Evolutionary conservation across 768 basidiomycete species (phyloP), one percentile per base, ranked within the genome.

Genomic region (Kwoniella bestiolae): DNA sequence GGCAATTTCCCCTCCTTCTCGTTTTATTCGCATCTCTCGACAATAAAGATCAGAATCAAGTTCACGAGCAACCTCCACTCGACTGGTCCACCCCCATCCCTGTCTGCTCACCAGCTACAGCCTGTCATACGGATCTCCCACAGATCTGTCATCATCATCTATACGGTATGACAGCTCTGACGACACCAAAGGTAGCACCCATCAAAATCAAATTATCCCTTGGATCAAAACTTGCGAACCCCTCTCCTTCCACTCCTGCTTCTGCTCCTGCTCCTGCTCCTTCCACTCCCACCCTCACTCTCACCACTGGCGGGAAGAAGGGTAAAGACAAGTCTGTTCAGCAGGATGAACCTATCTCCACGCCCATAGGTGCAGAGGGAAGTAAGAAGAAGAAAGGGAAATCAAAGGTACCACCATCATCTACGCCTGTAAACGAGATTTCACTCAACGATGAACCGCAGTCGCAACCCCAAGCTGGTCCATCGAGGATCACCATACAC

Each of bases 121-220:
- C n/a, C n/a, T n/a, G n/a, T 14, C 28, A 21, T 58, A 11, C 8
- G 8, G 23, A 18, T 58, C 41, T 9, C 14, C 8, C 45, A 5
- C n/a, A 16, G 12, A 41, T n/a, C 23, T 45, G 35, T 58, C 16
- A 29, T 28, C 8, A 11, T 60, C 59, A 28, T 8, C 14, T 28
- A 11, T 35, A 8, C n/a, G n/a, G n/a, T 16, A 60, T 60, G 53
- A 34, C 45, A 38, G 21, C 46, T n/a, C 65, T 45, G n/a, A 31
- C 63, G 2, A 34, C 57, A 12, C 44, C 53, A 7, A 55, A 55
- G 8, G 66, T 69, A 44, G 53, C 69, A 44, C 65, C 69, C 5
- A 75, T 84, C 63, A 91, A 91, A 81, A 87, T 90, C 49, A 94
- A 93, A 59, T 61, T 71, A 12, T 65, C 68, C 25, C 65, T 69